phyloP scores from a whole-genome alignment of 2,329 filamentous ascomycete species.

The Sporothrix pseudoabietina region DNA sequence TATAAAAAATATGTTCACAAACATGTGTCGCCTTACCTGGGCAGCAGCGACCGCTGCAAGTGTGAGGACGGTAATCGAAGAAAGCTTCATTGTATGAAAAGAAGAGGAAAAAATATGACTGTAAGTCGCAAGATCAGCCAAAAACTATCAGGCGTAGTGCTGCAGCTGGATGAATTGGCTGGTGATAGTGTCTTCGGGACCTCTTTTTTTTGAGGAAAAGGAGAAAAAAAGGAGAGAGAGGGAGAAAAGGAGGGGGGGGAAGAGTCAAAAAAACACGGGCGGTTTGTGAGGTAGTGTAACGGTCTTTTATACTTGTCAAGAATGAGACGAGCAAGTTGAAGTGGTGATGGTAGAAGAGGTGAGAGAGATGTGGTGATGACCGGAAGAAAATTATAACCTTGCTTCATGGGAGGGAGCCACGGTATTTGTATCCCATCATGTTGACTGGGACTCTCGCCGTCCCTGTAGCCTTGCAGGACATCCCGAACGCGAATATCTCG shows the following conservation, averaged over 20 bases:
- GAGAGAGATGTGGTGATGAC: background rate
- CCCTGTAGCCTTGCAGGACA: background rate
- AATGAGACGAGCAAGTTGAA: background rate
- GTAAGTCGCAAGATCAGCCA: background rate
- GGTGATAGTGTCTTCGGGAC: no score
- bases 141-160: no score
- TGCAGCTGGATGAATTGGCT: no score
- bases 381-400: background rate
- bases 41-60: slow-evolving; percentile 32
- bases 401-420: background rate
- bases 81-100: slow-evolving; percentile 29
- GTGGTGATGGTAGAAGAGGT: background rate
- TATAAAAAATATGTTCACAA: background rate
- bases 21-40: slow-evolving; percentile 25
- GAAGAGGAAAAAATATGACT: background rate
- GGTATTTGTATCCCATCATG: background rate
- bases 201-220: background rate
- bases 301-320: background rate
- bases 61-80: slow-evolving; percentile 27
- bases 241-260: no score
- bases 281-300: background rate
- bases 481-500: background rate
- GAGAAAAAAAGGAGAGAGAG: background rate
- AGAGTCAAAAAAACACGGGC: no score
- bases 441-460: background rate